Conservation (phyloP, 1,284 basidiomycete species). For the Boletus smithii region DNA sequence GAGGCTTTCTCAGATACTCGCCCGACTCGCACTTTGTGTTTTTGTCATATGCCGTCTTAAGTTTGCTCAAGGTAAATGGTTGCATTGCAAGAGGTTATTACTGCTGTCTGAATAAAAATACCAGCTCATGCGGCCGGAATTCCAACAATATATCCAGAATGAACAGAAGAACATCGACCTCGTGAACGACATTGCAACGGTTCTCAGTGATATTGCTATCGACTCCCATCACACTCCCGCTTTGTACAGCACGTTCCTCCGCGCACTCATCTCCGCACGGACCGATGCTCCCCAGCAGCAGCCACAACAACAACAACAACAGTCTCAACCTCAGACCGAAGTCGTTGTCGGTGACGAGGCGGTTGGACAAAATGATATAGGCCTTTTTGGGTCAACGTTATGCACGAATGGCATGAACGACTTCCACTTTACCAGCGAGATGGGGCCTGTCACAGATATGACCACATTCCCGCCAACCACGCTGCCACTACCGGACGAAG, state of each 20-base stretch:
- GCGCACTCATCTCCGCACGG: slow-evolving; percentile 69
- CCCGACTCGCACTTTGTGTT: slow-evolving; percentile 93
- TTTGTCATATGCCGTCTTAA: slow-evolving; percentile 84
- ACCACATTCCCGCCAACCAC: slow-evolving; percentile 80
- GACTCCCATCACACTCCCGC: slow-evolving; percentile 80
- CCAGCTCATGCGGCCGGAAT: slow-evolving; percentile 78
- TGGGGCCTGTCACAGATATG: slow-evolving; percentile 75
- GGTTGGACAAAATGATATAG: slow-evolving; percentile 25
- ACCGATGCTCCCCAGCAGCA: slow-evolving; percentile 37
- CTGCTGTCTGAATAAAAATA: slow-evolving; percentile 10
- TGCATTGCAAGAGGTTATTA: neutral
- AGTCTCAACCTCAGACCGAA: slow-evolving; percentile 25
- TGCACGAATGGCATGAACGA: slow-evolving; percentile 36
- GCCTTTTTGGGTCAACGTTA: slow-evolving; percentile 26
- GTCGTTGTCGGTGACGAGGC: slow-evolving; percentile 23
- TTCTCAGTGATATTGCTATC: slow-evolving; percentile 71
- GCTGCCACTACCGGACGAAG: slow-evolving; percentile 48
- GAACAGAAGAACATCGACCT: slow-evolving; percentile 70
- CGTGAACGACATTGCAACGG: slow-evolving; percentile 77
- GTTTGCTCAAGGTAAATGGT: slow-evolving; percentile 73
- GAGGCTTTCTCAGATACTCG: slow-evolving; percentile 77
- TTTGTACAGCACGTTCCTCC: slow-evolving; percentile 83
- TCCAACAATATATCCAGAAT: slow-evolving; percentile 72
- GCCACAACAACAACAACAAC: slow-evolving; percentile 12
- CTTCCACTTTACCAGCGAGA: slow-evolving; percentile 73